A percentile compares a stretch with the other conserved stretches of the same genome.
Conservation (phyloP, 2,329 filamentous ascomycete genomes). For the Neonectria punicea region DNA sequence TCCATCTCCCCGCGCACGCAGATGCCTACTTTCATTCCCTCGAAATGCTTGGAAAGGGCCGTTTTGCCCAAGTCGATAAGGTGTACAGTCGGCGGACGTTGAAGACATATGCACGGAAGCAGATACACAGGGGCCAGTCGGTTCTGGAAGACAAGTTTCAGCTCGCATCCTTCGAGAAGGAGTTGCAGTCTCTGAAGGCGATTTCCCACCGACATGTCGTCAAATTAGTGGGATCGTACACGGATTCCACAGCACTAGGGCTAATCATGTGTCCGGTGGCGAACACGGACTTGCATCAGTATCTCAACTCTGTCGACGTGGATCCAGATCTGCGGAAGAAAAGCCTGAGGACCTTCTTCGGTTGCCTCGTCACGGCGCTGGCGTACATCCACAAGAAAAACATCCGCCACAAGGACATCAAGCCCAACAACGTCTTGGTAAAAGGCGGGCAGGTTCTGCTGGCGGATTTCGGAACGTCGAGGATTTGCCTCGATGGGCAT, state of each 20-base stretch:
- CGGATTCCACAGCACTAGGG: not conserved
- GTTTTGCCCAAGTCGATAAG: not conserved
- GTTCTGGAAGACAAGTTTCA: not conserved
- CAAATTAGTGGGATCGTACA: conserved; percentile 4
- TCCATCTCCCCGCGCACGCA: not conserved
- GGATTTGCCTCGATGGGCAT: not conserved
- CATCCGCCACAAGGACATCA: conserved; percentile 11
- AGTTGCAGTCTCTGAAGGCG: not conserved
- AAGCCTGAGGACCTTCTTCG: not conserved
- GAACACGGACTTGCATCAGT: not conserved
- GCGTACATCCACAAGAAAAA: not conserved
- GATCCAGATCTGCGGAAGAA: not conserved
- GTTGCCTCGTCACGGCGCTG: not conserved
- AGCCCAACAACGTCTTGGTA: not conserved
- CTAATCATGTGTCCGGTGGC: not conserved
- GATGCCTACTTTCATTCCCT: not conserved
- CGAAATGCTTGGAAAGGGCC: not conserved
- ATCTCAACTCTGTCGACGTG: not conserved
- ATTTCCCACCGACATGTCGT: conserved; percentile 5
- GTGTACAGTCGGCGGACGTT: not conserved
- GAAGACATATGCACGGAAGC: not conserved
- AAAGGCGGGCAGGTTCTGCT: not conserved
- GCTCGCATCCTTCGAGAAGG: not conserved
- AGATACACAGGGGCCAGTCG: not conserved
- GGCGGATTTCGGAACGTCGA: not conserved